These are phyloP conservation scores for Musa schizocarpa DNA, from an alignment of 176 grass and related monocot genomes.

Conservation along the genomic window DNA sequence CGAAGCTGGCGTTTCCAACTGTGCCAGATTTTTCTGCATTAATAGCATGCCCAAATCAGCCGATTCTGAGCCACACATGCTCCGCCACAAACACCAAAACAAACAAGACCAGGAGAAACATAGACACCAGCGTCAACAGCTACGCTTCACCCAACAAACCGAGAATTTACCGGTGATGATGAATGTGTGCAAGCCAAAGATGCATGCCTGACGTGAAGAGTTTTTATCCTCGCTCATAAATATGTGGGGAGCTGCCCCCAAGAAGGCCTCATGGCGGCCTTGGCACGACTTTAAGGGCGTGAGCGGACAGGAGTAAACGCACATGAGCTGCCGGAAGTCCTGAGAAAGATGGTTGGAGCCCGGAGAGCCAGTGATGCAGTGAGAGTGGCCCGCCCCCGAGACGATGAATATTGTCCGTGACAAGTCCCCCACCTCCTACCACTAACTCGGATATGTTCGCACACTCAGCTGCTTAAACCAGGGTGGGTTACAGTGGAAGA, in stretches of 20 bases:
- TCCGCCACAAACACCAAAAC: neutral
- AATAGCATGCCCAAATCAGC: neutral
- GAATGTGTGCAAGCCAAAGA: too few species aligned
- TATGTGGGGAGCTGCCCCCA: too few species aligned
- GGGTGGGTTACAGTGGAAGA: too few species aligned
- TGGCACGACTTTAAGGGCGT: neutral
- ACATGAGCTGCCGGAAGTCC: constrained; percentile 9
- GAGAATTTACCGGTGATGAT: neutral
- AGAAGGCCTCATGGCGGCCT: neutral
- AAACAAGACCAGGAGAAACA: neutral
- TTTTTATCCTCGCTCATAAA: too few species aligned
- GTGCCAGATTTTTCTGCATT: neutral
- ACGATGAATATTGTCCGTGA: too few species aligned
- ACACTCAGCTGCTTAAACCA: too few species aligned
- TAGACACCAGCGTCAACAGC: neutral
- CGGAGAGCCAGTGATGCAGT: neutral
- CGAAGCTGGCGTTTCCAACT: too few species aligned
- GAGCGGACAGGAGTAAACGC: neutral
- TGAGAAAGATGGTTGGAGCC: neutral
- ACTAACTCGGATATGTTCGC: too few species aligned
- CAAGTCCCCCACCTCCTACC: too few species aligned
- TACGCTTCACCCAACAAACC: neutral
- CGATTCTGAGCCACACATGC: neutral
- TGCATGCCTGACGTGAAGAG: too few species aligned
- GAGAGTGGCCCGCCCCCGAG: too few species aligned